These are phyloP conservation scores for Solanum hybrid DNA, from an alignment of 305 asterid species.

Conservation along the genomic window DNA sequence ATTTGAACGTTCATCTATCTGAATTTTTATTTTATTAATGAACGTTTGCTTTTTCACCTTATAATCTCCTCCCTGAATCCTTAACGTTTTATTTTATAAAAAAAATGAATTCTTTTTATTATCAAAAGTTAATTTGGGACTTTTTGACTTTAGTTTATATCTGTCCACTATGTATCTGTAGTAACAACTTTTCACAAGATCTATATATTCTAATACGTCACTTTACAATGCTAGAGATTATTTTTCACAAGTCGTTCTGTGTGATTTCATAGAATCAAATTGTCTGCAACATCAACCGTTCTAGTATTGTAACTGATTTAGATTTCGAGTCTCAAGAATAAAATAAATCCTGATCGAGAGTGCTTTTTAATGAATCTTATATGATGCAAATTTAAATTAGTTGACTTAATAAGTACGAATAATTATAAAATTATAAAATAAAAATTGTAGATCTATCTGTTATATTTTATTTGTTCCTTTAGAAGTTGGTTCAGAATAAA, in stretches of 20 bases:
- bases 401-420: neutral
- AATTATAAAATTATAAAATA: neutral
- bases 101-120: neutral
- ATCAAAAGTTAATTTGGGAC: neutral
- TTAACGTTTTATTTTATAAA: too few species aligned
- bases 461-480: neutral
- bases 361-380: neutral
- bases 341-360: neutral
- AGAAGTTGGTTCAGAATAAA: neutral
- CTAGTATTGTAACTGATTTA: neutral
- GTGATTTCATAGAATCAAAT: neutral
- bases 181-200: neutral
- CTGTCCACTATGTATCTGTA: neutral
- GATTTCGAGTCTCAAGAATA: neutral
- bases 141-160: neutral
- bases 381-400: neutral
- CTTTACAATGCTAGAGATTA: neutral
- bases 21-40: too few species aligned
- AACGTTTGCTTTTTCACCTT: neutral
- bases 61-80: neutral
- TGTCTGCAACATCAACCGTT: too few species aligned
- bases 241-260: neutral
- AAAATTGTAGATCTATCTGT: neutral
- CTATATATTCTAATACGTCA: neutral
- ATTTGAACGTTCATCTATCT: neutral